Base-by-base conservation (phyloP, 257 asterid genomes). In the Haberlea rhodopensis region DNA sequence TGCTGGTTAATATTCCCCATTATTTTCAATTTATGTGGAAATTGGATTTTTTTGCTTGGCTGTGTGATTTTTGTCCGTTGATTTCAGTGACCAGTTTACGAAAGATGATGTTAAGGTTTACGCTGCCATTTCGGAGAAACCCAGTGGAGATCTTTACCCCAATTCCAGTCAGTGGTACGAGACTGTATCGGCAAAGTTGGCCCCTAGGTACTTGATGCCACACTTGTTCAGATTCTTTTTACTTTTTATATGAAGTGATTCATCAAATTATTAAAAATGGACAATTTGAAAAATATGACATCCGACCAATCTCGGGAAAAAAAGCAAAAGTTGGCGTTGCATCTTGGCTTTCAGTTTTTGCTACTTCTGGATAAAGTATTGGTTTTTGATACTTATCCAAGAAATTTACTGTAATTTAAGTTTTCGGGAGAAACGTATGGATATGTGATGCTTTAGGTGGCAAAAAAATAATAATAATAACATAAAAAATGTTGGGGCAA, bases 141-240 rank as follows among this genome's bases (percentile, higher is more conserved):
- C 98, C 13, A 79, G 83, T 5, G 77, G 75, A n/a, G 91, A 91
- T 75, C 80, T 81, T 25, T 89, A 82, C 63, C 87, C 95, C 21
- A 81, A 78, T 74, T 88, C 89, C 71, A 78, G 85, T 77, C 73
- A 85, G 74, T 91, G 96, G 98, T 91, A 91, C 51, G 85, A 77
- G 31, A 26, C 77, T 3, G 82, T 91, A 46, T 76, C 96, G 28
- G 70, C 79, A 4, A 77, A 85, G 72, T 84, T 89, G 13, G 80
- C 84, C 40, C 24, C 81, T 15, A 89, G 98, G 98, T 91, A 76
- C 1, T 53, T 63, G 1, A 4, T 62, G n/a, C 22, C 9, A 3
- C 29, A 32, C 15, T 60, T 16, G 19, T 40, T 22, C 9, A 0
- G 40, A 15, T 13, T 49, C n/a, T 15, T 16, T 8, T 5, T 10